Evolutionary conservation across 2,329 filamentous ascomycete species (phyloP), one percentile per base, ranked within the genome.

Genomic region (Whalleya microplaca): DNA sequence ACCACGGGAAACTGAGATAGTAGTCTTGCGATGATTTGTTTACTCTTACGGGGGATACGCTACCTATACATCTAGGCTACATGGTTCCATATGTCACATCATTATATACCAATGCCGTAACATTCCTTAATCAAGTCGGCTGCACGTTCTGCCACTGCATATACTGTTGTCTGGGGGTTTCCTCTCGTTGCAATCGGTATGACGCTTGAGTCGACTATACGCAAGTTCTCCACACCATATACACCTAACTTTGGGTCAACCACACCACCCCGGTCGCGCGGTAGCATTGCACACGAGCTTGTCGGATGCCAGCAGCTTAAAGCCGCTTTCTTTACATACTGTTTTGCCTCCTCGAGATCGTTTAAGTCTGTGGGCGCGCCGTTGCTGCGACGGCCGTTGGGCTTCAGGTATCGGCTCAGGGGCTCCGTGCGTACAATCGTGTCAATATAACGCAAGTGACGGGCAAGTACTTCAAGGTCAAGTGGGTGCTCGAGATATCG

Each of bases 401-500:
- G 58, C 48, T 73, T 75, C 5, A 78, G 59, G 2, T 73, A 63
- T 29, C 55, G 65, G 5, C 32, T 71, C 43, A 72, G 57, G 20
- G 66, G 73, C 56, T 62, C 62, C 7, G 66, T 72, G 32, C 55
- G 64, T 46, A 64, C 71, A 49, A 72, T 65, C 12, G 58, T 72
- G 3, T 69, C 70, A 16, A 74, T 60, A 41, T 68, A 72, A 27
- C 72, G 67, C 4, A 72, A 55, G 37, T 73, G 70, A 4, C 72
- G 68, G 0, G 75, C 72, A 0, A 76, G 63, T 8, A 79, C 58
- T 41, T 78, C 72, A 3, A 74, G 53, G 52, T 80, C 78, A 2
- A 77, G 64, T 0, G 78, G 75, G 52, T 80, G 74, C 7, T 73
- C 70, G 18, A 80, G 67, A 40, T 77, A 78, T 9, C 69, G 70